These are phyloP conservation scores for Candida argentea DNA, from an alignment of 805 yeast species.

Conservation along the genomic window DNA sequence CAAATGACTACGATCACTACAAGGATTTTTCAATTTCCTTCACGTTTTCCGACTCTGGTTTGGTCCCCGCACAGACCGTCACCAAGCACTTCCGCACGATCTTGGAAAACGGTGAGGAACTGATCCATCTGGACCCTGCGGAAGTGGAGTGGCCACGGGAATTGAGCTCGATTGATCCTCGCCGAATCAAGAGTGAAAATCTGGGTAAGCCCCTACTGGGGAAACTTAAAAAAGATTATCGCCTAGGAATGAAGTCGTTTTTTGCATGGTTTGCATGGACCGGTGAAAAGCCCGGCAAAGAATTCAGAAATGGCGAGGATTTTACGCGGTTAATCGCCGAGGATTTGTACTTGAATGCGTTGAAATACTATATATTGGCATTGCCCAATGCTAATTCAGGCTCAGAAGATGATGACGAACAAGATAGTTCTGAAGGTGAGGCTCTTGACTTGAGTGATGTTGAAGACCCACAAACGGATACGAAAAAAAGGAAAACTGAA, in stretches of 20 bases:
- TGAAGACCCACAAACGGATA: too few relatives aligned
- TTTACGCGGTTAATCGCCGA: conserved; percentile 64
- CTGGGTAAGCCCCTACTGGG: conserved; percentile 27
- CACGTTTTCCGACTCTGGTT: conserved; percentile 36
- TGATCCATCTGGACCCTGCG: conserved; percentile 43
- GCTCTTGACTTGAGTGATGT: conserved; percentile 46
- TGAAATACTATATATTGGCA: conserved; percentile 71
- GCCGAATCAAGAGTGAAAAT: conserved; percentile 28
- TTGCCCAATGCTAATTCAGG: conserved; percentile 52
- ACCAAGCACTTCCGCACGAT: conserved; percentile 47
- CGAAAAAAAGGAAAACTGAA: too few relatives aligned
- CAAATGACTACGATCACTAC: conserved; percentile 24
- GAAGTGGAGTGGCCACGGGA: conserved; percentile 62
- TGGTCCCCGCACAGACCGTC: conserved; percentile 49
- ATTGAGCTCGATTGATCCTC: conserved; percentile 47
- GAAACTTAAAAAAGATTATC: conserved; percentile 50
- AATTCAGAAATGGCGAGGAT: conserved; percentile 69
- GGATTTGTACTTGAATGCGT: conserved; percentile 78
- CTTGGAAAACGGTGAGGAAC: conserved; percentile 45
- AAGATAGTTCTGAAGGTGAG: conserved; percentile 37
- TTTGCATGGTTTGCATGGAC: conserved; percentile 87
- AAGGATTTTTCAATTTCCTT: conserved; percentile 54
- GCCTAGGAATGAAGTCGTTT: conserved; percentile 71
- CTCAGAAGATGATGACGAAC: conserved; percentile 14
- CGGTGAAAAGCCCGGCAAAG: conserved; percentile 67